These are phyloP conservation scores for Spergularia bocconei DNA, from an alignment of 148 eudicot genomes.

Conservation along the genomic window DNA sequence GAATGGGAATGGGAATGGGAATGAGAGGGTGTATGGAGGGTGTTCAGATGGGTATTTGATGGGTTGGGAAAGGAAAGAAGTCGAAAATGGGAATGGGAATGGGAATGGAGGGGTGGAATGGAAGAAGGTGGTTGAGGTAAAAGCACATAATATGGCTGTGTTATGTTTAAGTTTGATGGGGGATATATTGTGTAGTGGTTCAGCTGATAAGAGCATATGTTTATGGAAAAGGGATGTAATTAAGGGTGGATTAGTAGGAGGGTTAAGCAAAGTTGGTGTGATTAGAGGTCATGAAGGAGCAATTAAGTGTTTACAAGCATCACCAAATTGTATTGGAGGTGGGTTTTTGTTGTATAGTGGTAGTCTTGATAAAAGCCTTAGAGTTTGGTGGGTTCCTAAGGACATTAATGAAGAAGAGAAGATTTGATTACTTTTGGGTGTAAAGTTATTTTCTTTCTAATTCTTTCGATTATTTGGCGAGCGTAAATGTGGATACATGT, in stretches of 20 bases:
- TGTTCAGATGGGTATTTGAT: conserved; percentile 71
- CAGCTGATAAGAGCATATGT: conserved; percentile 72
- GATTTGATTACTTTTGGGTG: background rate
- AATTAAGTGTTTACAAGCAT: conserved; percentile 72
- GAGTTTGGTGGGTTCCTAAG: conserved; percentile 92
- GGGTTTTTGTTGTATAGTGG: conserved; percentile 88
- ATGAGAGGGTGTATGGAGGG: conserved; percentile 61
- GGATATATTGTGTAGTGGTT: conserved; percentile 65
- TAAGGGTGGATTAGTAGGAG: conserved; percentile 39
- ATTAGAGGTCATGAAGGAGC: conserved; percentile 80
- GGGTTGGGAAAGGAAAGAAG: conserved; percentile 54
- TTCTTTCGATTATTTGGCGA: background rate
- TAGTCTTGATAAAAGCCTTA: conserved; percentile 74
- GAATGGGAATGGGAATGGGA: conserved; percentile 17
- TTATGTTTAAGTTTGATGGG: conserved; percentile 65
- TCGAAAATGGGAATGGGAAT: background rate
- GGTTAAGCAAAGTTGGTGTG: conserved; percentile 39
- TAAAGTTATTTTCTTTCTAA: background rate
- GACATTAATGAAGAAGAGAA: conserved; percentile 26
- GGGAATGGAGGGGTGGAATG: conserved; percentile 35
- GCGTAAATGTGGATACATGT: background rate
- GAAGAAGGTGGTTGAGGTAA: conserved; percentile 56
- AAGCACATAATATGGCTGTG: conserved; percentile 69
- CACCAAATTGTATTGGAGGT: conserved; percentile 54
- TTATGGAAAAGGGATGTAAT: conserved; percentile 54